These are phyloP conservation scores for Favolaschia claudopus DNA, from an alignment of 768 basidiomycete genomes.

Conservation along the genomic window DNA sequence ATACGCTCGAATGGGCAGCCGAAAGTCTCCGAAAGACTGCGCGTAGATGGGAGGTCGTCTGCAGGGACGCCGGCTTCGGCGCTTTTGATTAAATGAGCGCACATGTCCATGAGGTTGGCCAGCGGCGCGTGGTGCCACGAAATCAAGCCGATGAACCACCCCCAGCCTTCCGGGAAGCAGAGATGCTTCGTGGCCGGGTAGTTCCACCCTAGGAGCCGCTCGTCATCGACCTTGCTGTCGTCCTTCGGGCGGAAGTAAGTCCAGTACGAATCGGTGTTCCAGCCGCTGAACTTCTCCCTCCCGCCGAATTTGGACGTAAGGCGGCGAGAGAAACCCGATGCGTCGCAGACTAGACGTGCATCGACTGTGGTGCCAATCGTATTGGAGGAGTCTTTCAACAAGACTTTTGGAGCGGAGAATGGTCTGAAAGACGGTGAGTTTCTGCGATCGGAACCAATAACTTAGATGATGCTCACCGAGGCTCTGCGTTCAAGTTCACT, in stretches of 20 bases:
- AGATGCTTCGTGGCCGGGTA: constrained; percentile 24
- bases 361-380: not conserved
- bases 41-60: constrained; percentile 5
- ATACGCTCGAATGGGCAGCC: constrained; percentile 19
- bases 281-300: constrained; percentile 8
- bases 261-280: constrained; percentile 18
- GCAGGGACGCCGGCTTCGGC: constrained; percentile 15
- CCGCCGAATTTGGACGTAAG: constrained; percentile 11
- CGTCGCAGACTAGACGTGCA: constrained; percentile 13
- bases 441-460: too few relatives aligned
- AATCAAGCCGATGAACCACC: constrained; percentile 18
- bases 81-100: constrained; percentile 15
- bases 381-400: constrained; percentile 13
- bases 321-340: constrained; percentile 17
- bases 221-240: not conserved
- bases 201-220: constrained; percentile 21
- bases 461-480: too few relatives aligned
- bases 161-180: constrained; percentile 27
- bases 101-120: constrained; percentile 18
- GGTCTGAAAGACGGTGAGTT: not conserved
- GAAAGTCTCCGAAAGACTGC: constrained; percentile 15
- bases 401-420: constrained; percentile 15
- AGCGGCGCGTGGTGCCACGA: constrained; percentile 22
- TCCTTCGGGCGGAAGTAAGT: constrained; percentile 12
- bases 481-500: constrained; percentile 11